Base-by-base conservation (phyloP, 805 yeast genomes). In the Brettanomyces bruxellensis region DNA sequence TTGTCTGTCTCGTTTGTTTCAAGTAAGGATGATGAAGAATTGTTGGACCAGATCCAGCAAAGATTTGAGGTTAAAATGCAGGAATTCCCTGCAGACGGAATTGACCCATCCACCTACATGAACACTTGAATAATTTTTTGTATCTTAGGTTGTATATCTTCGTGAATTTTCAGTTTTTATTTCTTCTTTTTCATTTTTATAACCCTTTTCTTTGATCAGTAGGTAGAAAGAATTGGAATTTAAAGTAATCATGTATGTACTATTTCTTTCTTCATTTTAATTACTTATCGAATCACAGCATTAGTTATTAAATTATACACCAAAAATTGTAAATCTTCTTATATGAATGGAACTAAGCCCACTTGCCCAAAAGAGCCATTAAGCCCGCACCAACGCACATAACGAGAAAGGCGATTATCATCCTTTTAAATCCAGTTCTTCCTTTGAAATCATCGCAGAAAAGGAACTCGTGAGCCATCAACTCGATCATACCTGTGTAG, bases 101-200 rank as follows among this genome's bases (percentile, higher is more conserved):
- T 91, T 60, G 99, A 93, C 67, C 90, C 97, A 58, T 82, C 96
- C 47, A 89, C 97, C 59, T 91, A 91, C 74, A 90, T 93, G 95
- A 91, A 91, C 81, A 85, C 95, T 57, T 89, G 24, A 42, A 5
- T 24, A 24, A 5, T n/a, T 25, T 25, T 18, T 40, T n/a, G 14
- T n/a, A 11, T 40, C 5, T 40, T 14, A 13, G 9, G n/a, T 28
- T 40, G 9, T 40, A 8, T 25, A 40, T 12, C 13, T 35, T 35
- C 13, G 14, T n/a, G 7, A n/a, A n/a, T n/a, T 35, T 35, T 35
- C 23, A 35, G 7, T 35, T 35, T 35, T 35, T 12, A n/a, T 35
- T 35, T 35, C 7, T 35, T 6, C 7, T 35, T 35, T 28, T 9
- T 18, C 18, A 2, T 18, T 18, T 18, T 18, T 18, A 18, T 18